Evolutionary conservation across 306 rosid genomes (phyloP).

Genomic region (Psophocarpus tetragonolobus): DNA sequence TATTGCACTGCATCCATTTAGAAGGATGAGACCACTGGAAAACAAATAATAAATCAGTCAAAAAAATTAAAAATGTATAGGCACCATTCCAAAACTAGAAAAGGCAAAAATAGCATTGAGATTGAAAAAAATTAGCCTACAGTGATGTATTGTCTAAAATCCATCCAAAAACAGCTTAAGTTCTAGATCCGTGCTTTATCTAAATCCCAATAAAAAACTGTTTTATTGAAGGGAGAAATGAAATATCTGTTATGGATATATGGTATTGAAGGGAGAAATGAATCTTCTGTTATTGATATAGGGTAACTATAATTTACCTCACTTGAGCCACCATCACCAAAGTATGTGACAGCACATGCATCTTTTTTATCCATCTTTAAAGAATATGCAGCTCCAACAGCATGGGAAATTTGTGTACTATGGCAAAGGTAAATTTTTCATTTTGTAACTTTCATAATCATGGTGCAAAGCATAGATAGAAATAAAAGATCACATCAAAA

Average conservation of each 20-base stretch:
- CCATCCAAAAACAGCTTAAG: neutral
- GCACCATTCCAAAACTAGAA: neutral
- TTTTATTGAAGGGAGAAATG: too few species aligned
- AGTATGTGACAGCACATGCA: constrained; percentile 79
- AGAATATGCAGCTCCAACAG: constrained; percentile 98
- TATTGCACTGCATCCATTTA: neutral
- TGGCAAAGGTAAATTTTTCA: constrained; percentile 19
- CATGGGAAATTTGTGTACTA: constrained; percentile 88
- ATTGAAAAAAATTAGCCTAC: neutral
- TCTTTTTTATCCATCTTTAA: constrained; percentile 81
- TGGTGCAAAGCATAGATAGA: neutral
- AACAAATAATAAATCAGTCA: neutral
- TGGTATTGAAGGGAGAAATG: neutral
- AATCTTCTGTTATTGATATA: neutral
- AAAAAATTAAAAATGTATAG: neutral
- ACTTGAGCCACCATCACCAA: constrained; percentile 98
- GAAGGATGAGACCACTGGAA: neutral
- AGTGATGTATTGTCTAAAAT: constrained; percentile 6
- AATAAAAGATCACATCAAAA: neutral
- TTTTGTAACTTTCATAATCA: neutral
- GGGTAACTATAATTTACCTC: constrained; percentile 60
- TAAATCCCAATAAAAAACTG: neutral
- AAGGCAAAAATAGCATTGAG: neutral
- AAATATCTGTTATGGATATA: too few species aligned
- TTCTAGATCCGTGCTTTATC: neutral